Evolutionary conservation across 1,284 basidiomycete genomes (phyloP).

Genomic region (Chalciporus piperatoides): DNA sequence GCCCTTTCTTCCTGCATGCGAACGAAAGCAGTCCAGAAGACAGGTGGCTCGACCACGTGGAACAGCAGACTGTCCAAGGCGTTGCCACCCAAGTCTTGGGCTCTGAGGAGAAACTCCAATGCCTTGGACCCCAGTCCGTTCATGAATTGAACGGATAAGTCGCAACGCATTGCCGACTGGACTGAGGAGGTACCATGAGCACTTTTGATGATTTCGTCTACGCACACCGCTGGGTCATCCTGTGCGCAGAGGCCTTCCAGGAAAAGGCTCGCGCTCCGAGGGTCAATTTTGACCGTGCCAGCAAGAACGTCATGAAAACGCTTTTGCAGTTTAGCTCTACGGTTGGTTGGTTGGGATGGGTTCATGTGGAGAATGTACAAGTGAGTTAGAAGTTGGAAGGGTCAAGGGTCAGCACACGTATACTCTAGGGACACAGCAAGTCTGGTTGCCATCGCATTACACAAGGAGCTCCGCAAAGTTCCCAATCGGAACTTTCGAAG

Average conservation of each 20-base stretch:
- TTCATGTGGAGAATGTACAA: not conserved
- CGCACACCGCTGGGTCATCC: slow-evolving; percentile 14
- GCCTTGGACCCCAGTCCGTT: slow-evolving; percentile 41
- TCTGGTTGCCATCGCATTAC: too few species aligned
- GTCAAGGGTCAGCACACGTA: too few species aligned
- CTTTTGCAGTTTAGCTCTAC: not conserved
- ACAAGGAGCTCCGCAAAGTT: too few species aligned
- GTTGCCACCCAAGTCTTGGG: slow-evolving; percentile 37
- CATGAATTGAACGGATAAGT: slow-evolving; percentile 36
- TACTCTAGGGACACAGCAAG: too few species aligned
- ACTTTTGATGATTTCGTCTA: slow-evolving; percentile 13
- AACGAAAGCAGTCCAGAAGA: slow-evolving; percentile 48
- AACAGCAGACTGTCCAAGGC: slow-evolving; percentile 29
- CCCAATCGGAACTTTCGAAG: too few species aligned
- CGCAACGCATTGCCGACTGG: slow-evolving; percentile 15
- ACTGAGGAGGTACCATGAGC: slow-evolving; percentile 12
- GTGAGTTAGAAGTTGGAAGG: too few species aligned
- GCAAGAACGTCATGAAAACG: slow-evolving; percentile 14
- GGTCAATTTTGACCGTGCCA: slow-evolving; percentile 7
- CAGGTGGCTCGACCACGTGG: slow-evolving; percentile 48
- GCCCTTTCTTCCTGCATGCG: slow-evolving; percentile 35
- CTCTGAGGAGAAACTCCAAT: slow-evolving; percentile 41
- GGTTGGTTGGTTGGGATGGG: not conserved
- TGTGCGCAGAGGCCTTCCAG: slow-evolving; percentile 6
- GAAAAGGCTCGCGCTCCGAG: slow-evolving; percentile 26